Evolutionary conservation across 495 filamentous ascomycete species (phyloP).

Genomic region (Neurospora intermedia): DNA sequence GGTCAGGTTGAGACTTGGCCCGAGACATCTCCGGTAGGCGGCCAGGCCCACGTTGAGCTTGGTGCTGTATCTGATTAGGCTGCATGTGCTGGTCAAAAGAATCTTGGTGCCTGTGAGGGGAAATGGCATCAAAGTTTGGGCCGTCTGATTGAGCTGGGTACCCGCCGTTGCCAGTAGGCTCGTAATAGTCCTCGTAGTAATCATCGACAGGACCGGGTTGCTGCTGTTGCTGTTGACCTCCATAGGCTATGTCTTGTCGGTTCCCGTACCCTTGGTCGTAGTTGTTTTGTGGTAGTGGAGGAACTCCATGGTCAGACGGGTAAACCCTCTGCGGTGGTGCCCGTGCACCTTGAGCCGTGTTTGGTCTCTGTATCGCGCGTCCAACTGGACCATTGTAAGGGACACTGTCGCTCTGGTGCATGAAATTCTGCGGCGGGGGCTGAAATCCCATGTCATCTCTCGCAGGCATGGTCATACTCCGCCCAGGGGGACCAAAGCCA

Average conservation of each 20-base stretch:
- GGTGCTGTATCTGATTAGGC: constrained; percentile 15
- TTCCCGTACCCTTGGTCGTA: constrained; percentile 12
- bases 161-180: constrained; percentile 18
- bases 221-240: constrained; percentile 16
- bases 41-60: constrained; percentile 32
- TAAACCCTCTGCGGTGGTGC: constrained; percentile 36
- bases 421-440: constrained; percentile 10
- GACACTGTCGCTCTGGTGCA: constrained; percentile 24
- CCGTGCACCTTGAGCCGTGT: constrained; percentile 40
- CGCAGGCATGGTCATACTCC: constrained; percentile 45
- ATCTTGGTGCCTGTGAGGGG: constrained; percentile 31
- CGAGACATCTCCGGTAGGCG: constrained; percentile 36
- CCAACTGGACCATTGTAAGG: constrained; percentile 35
- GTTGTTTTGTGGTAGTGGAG: constrained; percentile 20
- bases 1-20: constrained; percentile 58
- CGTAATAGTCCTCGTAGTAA: constrained; percentile 49
- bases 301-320: constrained; percentile 29
- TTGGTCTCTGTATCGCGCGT: constrained; percentile 29
- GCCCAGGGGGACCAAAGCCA: constrained; percentile 29
- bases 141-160: constrained; percentile 42
- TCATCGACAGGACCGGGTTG: constrained; percentile 35
- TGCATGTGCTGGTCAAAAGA: constrained; percentile 39
- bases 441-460: constrained; percentile 27
- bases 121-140: constrained; percentile 65
- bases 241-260: constrained; percentile 15